A percentile compares a stretch with the other conserved stretches of the same genome.
Evolutionary conservation across 2,329 filamentous ascomycete genomes (phyloP).

Genomic region (Phialocephala subalpina): DNA sequence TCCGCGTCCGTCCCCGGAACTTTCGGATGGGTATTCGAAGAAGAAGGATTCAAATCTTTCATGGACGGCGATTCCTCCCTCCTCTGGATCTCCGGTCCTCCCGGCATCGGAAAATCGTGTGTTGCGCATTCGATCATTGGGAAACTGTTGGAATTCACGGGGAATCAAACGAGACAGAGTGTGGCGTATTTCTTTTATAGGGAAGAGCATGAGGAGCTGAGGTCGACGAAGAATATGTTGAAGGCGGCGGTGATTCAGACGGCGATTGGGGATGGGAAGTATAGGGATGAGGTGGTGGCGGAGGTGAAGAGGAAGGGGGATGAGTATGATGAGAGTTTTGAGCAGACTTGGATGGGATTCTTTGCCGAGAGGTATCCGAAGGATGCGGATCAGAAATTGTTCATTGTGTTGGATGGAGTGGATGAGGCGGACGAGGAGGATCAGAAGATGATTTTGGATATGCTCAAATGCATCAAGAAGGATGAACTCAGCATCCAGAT

Average conservation of each 20-base stretch:
- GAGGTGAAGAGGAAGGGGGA: conserved; percentile 25
- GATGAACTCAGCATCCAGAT: conserved; percentile 39
- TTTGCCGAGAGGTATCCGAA: conserved; percentile 1
- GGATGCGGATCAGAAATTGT: conserved; percentile 33
- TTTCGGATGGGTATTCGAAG: conserved; percentile 43
- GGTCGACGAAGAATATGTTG: conserved; percentile 38
- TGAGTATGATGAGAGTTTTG: neutral
- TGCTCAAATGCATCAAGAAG: conserved; percentile 36
- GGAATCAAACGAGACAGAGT: conserved; percentile 34
- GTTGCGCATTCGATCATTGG: conserved; percentile 40
- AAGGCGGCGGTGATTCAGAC: conserved; percentile 43
- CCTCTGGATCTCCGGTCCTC: conserved; percentile 42
- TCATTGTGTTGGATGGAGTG: conserved; percentile 45
- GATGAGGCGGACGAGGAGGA: conserved; percentile 41
- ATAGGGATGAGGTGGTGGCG: conserved; percentile 43
- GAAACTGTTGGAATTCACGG: conserved; percentile 17
- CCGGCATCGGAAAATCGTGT: conserved; percentile 47
- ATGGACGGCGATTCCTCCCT: conserved; percentile 21
- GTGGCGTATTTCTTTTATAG: conserved; percentile 49
- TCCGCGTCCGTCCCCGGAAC: conserved; percentile 40
- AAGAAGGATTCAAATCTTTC: conserved; percentile 44
- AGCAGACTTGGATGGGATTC: neutral
- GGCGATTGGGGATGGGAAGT: conserved; percentile 40
- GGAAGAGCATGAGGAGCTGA: conserved; percentile 43
- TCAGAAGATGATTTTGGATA: conserved; percentile 33